phyloP scores from a whole-genome alignment of 2,329 filamentous ascomycete genomes.

The Alternaria gaisen region DNA sequence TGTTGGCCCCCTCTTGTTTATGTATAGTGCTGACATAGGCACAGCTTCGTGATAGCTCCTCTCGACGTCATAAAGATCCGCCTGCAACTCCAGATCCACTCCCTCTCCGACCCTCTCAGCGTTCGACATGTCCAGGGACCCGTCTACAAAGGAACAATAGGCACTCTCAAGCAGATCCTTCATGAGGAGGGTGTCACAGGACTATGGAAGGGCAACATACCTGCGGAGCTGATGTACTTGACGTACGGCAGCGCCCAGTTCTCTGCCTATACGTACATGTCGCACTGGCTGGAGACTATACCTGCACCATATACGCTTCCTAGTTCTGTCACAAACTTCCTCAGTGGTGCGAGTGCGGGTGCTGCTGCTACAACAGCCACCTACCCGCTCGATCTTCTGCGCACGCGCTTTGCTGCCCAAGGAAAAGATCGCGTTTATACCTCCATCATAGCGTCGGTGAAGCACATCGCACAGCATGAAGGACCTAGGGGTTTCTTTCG shows the following conservation, averaged over 20 bases:
- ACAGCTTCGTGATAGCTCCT: constrained; percentile 88
- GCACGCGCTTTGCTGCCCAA: constrained; percentile 96
- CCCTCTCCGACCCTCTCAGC: constrained; percentile 75
- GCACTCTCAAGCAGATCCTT: constrained; percentile 79
- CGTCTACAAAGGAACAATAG: constrained; percentile 77
- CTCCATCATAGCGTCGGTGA: constrained; percentile 73
- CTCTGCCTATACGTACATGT: constrained; percentile 80
- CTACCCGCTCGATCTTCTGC: constrained; percentile 91
- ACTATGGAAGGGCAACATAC: constrained; percentile 98
- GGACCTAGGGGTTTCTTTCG: constrained; percentile 85
- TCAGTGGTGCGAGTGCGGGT: constrained; percentile 83
- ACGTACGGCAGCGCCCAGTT: constrained; percentile 92
- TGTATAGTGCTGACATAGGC: constrained; percentile 11
- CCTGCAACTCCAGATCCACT: constrained; percentile 90
- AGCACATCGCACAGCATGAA: constrained; percentile 78
- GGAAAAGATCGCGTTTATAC: constrained; percentile 81
- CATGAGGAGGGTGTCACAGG: constrained; percentile 81
- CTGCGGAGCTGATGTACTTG: constrained; percentile 93
- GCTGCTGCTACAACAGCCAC: constrained; percentile 82
- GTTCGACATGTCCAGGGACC: constrained; percentile 58
- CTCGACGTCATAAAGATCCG: constrained; percentile 99
- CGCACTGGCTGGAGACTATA: constrained; percentile 69
- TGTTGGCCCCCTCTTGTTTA: constrained; percentile 13
- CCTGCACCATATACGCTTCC: constrained; percentile 62
- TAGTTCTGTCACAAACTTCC: constrained; percentile 76